Percentiles rank a stretch among this genome's conserved stretches.
Conservation (phyloP, 495 filamentous ascomycete species). For the Cairneyella variabilis region DNA sequence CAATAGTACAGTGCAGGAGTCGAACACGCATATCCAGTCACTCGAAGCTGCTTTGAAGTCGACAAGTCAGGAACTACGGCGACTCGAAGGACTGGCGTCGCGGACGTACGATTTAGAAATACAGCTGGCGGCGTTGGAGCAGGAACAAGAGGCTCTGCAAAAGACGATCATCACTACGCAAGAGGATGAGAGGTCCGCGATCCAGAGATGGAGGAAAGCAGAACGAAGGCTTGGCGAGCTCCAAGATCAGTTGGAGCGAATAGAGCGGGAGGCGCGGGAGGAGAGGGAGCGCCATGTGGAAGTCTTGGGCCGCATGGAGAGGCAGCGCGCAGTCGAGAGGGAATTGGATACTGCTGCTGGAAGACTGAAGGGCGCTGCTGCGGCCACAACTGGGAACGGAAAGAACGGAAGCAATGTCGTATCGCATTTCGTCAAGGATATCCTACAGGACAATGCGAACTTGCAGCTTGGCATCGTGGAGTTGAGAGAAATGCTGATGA, state of each 20-base stretch:
- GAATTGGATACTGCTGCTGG: slow-evolving; percentile 74
- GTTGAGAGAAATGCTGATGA: slow-evolving; percentile 83
- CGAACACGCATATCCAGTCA: slow-evolving; percentile 67
- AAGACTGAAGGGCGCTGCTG: slow-evolving; percentile 73
- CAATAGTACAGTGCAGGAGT: slow-evolving; percentile 68
- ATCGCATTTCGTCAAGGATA: slow-evolving; percentile 91
- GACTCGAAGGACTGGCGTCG: slow-evolving; percentile 65
- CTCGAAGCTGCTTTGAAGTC: slow-evolving; percentile 70
- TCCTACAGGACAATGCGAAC: slow-evolving; percentile 91
- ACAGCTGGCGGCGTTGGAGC: slow-evolving; percentile 72
- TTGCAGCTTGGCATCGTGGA: slow-evolving; percentile 87
- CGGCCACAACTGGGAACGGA: slow-evolving; percentile 54
- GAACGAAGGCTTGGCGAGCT: slow-evolving; percentile 69
- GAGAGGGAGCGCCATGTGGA: slow-evolving; percentile 82
- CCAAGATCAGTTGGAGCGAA: slow-evolving; percentile 82
- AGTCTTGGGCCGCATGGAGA: slow-evolving; percentile 74
- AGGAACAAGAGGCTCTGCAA: slow-evolving; percentile 72
- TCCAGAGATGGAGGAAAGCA: slow-evolving; percentile 78
- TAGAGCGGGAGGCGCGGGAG: slow-evolving; percentile 78
- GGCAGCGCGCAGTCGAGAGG: slow-evolving; percentile 65
- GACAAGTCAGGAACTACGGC: slow-evolving; percentile 70
- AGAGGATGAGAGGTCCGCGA: slow-evolving; percentile 69
- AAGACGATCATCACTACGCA: slow-evolving; percentile 57
- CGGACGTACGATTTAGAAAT: slow-evolving; percentile 73
- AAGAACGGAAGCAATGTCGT: slow-evolving; percentile 62